Evolutionary conservation across 2,329 filamentous ascomycete species (phyloP).

Genomic region (Fusarium sp.): DNA sequence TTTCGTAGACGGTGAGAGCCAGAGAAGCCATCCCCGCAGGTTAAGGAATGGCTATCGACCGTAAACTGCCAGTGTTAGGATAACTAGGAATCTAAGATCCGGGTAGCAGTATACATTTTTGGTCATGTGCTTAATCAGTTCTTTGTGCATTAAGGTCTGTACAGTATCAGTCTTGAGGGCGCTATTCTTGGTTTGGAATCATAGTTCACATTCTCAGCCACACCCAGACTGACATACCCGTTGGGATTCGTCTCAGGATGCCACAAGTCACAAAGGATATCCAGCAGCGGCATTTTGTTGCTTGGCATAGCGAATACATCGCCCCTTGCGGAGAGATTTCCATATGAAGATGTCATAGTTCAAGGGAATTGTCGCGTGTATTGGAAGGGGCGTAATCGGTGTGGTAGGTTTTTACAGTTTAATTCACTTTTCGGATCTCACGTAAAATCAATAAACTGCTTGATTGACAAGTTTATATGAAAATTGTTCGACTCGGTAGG

Average conservation of each 20-base stretch:
- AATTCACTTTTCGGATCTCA: too few relatives aligned
- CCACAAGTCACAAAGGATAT: neutral
- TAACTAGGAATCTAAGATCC: rapidly evolving
- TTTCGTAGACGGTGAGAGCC: neutral
- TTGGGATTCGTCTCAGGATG: neutral
- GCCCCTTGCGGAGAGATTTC: neutral
- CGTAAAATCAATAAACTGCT: too few relatives aligned
- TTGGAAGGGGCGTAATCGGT: too few relatives aligned
- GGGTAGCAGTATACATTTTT: neutral
- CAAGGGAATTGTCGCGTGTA: too few relatives aligned
- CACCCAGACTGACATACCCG: neutral
- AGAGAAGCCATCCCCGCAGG: neutral
- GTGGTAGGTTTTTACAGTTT: too few relatives aligned
- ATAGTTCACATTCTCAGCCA: neutral
- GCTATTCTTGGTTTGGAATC: rapidly evolving
- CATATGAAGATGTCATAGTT: rapidly evolving
- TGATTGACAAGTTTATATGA: too few relatives aligned
- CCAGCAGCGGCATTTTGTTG: neutral
- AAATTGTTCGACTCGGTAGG: too few relatives aligned
- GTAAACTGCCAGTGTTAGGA: neutral
- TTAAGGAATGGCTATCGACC: neutral
- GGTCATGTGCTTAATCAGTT: neutral
- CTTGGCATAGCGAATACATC: neutral
- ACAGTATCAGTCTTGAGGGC: neutral
- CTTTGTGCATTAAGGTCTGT: constrained; percentile 7